Base-by-base conservation (phyloP, 2,329 filamentous ascomycete genomes). In the Sporothrix inflata region DNA sequence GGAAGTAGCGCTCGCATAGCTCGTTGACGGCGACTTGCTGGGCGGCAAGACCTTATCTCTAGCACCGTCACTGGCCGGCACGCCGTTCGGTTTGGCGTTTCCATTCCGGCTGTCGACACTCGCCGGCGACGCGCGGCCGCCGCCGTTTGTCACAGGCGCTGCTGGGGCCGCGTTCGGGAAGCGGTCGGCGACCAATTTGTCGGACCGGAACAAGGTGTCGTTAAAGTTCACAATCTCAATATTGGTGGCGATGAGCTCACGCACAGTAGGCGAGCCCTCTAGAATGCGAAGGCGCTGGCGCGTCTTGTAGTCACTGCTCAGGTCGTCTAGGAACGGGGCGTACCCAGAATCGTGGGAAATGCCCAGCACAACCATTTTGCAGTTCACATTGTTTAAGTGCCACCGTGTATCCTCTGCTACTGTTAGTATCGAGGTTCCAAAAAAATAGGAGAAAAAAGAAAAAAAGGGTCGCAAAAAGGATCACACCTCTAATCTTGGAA, bases 261-360 rank as follows among this genome's bases (percentile, higher is more conserved):
- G 81, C n/a, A 84, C 84, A 1, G 84, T 83, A 0, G 87, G 84
- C 7, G 79, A 78, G 3, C 88, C 87, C 76, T 90, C 87, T 27
- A 90, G 79, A 27, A 90, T 81, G 61, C 83, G 85, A 72, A 90
- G 80, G 69, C 85, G 84, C 42, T 80, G 76, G 27, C 81, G 82
- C 27, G 78, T 80, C 8, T 77, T 75, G 12, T 84, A 80, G 49
- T 88, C 84, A 60, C 82, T 80, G 30, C 86, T 79, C 3, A 90
- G 79, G 73, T 88, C 85, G 75, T 88, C 85, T 24, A 91, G 79
- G 74, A 90, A 88, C 9, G 88, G 84, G 4, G 86, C 87, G 76
- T 90, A 91, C 8, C 85, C 85, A 34, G 87, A 82, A 76, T 91
- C 88, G 75, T 90, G 88, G 1, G 88, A 89, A 68, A 90, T 84